Conservation (phyloP, 1,284 basidiomycete species). For the Fomitopsis betulina region DNA sequence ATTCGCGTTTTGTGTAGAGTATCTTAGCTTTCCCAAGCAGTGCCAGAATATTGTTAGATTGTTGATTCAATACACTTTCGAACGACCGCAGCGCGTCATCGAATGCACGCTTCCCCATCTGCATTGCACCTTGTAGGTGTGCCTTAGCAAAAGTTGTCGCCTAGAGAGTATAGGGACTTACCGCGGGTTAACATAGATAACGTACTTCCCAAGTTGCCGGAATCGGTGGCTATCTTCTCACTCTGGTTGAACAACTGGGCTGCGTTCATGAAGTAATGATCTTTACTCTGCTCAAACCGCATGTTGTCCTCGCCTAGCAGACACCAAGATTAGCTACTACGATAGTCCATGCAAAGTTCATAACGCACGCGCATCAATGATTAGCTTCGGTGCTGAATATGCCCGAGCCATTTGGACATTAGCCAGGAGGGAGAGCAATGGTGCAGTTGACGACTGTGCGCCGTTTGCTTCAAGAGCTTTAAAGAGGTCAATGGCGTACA, state of each 20-base stretch:
- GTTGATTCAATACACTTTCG: conserved; percentile 73
- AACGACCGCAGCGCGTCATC: conserved; percentile 79
- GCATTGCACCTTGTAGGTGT: conserved; percentile 59
- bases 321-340: conserved; percentile 1
- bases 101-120: conserved; percentile 75
- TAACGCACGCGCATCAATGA: conserved; percentile 60
- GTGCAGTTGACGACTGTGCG: conserved; percentile 43
- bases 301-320: conserved; percentile 66
- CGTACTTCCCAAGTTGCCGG: conserved; percentile 41
- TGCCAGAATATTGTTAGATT: conserved; percentile 81
- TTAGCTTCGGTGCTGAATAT: conserved; percentile 75
- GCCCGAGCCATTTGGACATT: conserved; percentile 80
- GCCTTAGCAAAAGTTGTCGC: neutral
- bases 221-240: conserved; percentile 48
- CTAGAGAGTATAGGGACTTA: conserved; percentile 24
- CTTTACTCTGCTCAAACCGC: conserved; percentile 57
- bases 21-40: conserved; percentile 82
- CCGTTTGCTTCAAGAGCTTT: conserved; percentile 54
- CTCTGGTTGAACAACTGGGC: conserved; percentile 67
- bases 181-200: conserved; percentile 68
- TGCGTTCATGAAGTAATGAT: conserved; percentile 65
- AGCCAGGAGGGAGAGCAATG: conserved; percentile 76
- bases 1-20: conserved; percentile 74
- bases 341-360: neutral
- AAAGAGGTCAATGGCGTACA: neutral